A percentile compares a stretch with the other conserved stretches of the same genome.
Evolutionary conservation across 306 rosid genomes (phyloP).

Genomic region (Fragaria iinumae): DNA sequence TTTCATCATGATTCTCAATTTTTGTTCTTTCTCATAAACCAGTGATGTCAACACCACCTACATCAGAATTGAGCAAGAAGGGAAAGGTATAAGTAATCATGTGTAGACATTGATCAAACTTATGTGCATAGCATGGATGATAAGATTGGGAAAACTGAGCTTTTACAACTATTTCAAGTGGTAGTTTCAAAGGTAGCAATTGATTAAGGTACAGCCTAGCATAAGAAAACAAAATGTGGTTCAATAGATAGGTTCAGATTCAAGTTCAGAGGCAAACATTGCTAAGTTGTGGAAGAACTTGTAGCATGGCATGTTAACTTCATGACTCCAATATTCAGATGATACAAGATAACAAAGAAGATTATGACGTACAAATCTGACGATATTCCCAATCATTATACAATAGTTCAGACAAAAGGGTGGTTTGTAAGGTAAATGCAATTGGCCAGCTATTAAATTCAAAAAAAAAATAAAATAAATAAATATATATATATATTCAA

Average conservation of each 20-base stretch:
- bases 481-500: too few relatives aligned
- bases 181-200: neutral
- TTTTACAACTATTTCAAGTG: neutral
- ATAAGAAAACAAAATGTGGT: neutral
- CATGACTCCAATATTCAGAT: neutral
- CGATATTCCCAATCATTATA: neutral
- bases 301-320: neutral
- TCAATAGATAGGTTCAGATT: neutral
- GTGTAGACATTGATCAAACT: neutral
- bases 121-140: neutral
- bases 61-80: conserved; percentile 9
- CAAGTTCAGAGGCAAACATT: neutral
- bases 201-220: neutral
- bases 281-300: neutral
- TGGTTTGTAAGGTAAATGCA: neutral
- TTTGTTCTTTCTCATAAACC: conserved; percentile 82
- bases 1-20: conserved; percentile 95
- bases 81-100: neutral
- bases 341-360: neutral
- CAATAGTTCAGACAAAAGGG: neutral
- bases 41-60: conserved; percentile 68
- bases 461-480: too few relatives aligned
- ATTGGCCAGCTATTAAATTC: neutral
- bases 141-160: neutral
- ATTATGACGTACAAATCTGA: neutral